Percentiles rank a stretch among this genome's conserved stretches.
These are phyloP conservation scores for Hygrophoropsis aurantiaca DNA, from an alignment of 768 basidiomycete species.

Conservation along the genomic window DNA sequence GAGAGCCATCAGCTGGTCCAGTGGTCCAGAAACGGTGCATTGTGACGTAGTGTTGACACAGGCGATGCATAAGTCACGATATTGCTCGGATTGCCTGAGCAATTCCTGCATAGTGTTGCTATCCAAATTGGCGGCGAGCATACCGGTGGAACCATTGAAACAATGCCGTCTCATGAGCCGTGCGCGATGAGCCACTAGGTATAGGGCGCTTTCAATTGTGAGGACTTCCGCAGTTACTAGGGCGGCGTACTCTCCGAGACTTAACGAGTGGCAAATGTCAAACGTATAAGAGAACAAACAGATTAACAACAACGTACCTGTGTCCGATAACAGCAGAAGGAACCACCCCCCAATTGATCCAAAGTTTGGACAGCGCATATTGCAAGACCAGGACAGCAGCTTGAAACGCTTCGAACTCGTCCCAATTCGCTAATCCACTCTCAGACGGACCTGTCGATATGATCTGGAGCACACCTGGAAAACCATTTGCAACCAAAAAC, in stretches of 20 bases:
- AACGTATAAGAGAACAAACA: neutral
- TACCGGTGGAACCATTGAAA: constrained; percentile 45
- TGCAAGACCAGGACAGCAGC: constrained; percentile 60
- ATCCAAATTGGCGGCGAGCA: constrained; percentile 55
- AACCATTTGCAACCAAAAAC: constrained; percentile 48
- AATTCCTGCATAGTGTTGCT: constrained; percentile 32
- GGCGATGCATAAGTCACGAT: constrained; percentile 45
- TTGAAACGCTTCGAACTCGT: constrained; percentile 50
- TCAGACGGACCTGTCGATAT: constrained; percentile 30
- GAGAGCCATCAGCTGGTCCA: constrained; percentile 42
- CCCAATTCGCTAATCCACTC: constrained; percentile 20
- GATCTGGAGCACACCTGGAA: constrained; percentile 48
- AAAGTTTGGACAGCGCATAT: constrained; percentile 60
- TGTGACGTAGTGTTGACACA: constrained; percentile 63
- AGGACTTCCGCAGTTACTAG: constrained; percentile 63
- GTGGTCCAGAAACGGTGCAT: constrained; percentile 59
- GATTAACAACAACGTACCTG: constrained; percentile 48
- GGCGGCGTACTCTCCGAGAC: constrained; percentile 76
- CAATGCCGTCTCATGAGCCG: constrained; percentile 57
- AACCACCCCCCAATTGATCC: constrained; percentile 67
- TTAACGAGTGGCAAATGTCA: constrained; percentile 21
- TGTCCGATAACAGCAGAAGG: constrained; percentile 69
- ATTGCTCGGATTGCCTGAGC: constrained; percentile 32
- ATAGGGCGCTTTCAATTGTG: constrained; percentile 54
- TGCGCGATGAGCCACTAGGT: constrained; percentile 56